Conservation (phyloP, 2,329 filamentous ascomycete genomes). For the Microsporum audouinii region DNA sequence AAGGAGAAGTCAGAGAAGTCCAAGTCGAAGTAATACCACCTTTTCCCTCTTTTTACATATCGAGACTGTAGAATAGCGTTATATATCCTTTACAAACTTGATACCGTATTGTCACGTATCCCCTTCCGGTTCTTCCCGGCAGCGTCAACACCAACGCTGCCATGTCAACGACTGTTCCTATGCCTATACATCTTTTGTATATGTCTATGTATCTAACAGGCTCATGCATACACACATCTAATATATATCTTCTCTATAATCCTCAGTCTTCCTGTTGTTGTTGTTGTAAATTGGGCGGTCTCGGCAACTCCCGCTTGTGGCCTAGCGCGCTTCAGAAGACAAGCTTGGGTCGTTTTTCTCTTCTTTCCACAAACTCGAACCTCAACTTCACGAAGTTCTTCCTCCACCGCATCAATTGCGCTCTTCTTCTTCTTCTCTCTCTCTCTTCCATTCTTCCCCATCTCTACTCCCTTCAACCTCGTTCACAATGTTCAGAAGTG, state of each 20-base stretch:
- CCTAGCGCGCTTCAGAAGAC: conserved; percentile 40
- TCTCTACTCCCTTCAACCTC: conserved; percentile 35
- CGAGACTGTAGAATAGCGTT: background rate
- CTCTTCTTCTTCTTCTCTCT: conserved; percentile 30
- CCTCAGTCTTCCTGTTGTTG: background rate
- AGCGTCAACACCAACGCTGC: background rate
- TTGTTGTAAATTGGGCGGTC: conserved; percentile 11
- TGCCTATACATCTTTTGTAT: too few relatives aligned
- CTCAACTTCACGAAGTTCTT: conserved; percentile 21
- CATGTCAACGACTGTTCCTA: background rate
- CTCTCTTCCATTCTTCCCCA: conserved; percentile 32
- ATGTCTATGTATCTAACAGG: too few relatives aligned
- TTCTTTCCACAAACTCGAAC: conserved; percentile 32
- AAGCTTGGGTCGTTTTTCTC: conserved; percentile 26
- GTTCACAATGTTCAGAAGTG: conserved; percentile 91
- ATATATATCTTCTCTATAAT: too few relatives aligned
- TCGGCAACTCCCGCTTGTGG: conserved; percentile 34
- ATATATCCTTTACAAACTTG: background rate
- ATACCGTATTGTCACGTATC: background rate
- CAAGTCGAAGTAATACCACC: background rate
- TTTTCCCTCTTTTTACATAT: background rate
- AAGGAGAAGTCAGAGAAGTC: conserved; percentile 34
- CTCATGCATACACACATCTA: too few relatives aligned
- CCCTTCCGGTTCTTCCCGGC: background rate
- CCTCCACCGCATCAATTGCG: conserved; percentile 18